Conservation (phyloP, 345 rosid species). For the Salix udensis region DNA sequence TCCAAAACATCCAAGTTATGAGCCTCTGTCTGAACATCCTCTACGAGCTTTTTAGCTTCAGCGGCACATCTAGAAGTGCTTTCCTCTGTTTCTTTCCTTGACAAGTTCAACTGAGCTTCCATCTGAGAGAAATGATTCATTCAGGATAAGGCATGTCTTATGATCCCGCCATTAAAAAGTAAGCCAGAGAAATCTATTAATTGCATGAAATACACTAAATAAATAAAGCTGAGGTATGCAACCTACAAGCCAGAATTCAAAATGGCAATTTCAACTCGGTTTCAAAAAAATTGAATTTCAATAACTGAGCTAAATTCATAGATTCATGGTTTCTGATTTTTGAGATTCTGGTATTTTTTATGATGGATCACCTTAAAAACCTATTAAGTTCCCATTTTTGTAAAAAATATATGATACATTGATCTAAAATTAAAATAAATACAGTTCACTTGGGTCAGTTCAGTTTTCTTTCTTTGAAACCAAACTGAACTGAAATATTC, state of each 20-base stretch:
- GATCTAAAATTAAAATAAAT: not conserved
- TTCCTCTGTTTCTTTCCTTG: constrained; percentile 59
- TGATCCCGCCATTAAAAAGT: not conserved
- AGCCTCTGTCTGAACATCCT: constrained; percentile 48
- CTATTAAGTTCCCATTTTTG: not conserved
- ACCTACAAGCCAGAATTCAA: not conserved
- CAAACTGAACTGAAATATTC: not conserved
- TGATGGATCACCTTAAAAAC: not conserved
- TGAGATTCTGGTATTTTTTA: not conserved
- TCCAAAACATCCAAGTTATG: constrained; percentile 48
- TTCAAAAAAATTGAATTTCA: not conserved
- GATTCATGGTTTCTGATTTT: not conserved
- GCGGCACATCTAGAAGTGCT: constrained; percentile 37
- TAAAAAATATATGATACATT: too few species aligned
- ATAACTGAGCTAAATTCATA: not conserved
- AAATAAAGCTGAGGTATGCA: not conserved
- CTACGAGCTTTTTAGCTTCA: constrained; percentile 59
- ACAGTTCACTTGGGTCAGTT: not conserved
- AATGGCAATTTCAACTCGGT: not conserved
- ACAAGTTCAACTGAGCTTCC: constrained; percentile 46
- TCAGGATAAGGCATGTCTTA: not conserved
- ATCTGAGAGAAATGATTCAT: constrained; percentile 30
- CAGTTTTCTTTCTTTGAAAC: not conserved
- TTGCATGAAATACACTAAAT: not conserved
- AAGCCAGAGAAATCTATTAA: not conserved